Evolutionary conservation across 441 rosid species (phyloP).

Genomic region (Metrosideros polymorpha): DNA sequence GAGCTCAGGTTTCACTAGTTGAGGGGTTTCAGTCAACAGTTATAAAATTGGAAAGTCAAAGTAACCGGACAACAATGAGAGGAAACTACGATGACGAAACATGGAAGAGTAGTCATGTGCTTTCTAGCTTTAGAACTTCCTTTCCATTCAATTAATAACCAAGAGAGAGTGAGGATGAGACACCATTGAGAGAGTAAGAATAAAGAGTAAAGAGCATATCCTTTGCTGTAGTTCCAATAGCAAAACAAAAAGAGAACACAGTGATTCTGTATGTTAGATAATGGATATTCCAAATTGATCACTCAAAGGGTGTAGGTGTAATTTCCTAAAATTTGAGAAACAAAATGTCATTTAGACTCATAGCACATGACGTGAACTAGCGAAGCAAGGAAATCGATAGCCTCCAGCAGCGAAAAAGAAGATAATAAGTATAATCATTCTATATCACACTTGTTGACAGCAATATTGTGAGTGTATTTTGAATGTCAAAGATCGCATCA

Average conservation of each 20-base stretch:
- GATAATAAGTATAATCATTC: background rate
- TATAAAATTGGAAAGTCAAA: background rate
- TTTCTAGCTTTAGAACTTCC: background rate
- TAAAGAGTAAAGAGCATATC: background rate
- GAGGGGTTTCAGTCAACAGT: background rate
- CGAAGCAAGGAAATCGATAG: background rate
- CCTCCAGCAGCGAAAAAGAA: background rate
- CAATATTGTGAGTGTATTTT: background rate
- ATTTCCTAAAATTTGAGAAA: background rate
- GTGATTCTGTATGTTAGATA: background rate
- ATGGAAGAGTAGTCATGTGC: background rate
- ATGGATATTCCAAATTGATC: background rate
- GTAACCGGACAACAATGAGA: background rate
- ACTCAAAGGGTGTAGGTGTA: background rate
- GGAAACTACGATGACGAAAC: background rate
- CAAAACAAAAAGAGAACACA: background rate
- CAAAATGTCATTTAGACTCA: background rate
- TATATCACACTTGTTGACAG: background rate
- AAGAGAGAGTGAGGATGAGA: background rate
- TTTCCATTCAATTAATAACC: background rate
- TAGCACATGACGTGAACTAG: background rate
- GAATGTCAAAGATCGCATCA: background rate
- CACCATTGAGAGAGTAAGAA: background rate
- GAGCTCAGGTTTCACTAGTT: background rate
- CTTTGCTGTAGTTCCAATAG: background rate